Conservation (phyloP, 2,329 filamentous ascomycete genomes). For the Colletotrichum orchidophilum region DNA sequence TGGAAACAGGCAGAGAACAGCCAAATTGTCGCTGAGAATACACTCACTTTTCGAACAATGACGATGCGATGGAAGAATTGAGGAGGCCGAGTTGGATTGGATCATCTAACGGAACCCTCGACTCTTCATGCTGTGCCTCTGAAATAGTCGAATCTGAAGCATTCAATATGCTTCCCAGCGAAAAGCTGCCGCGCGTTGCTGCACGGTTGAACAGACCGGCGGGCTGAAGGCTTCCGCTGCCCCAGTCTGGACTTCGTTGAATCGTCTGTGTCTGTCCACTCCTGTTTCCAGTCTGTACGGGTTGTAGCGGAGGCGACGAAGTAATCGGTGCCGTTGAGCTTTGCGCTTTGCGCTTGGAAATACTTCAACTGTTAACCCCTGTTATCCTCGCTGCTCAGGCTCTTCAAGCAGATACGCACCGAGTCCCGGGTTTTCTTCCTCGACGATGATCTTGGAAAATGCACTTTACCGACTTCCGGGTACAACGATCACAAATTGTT, state of each 20-base stretch:
- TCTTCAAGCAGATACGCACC: constrained; percentile 34
- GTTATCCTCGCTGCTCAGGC: too few species aligned
- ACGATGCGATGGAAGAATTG: constrained; percentile 14
- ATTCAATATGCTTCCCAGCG: constrained; percentile 44
- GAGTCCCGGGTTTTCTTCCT: constrained; percentile 49
- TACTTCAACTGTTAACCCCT: background rate
- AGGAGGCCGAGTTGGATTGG: constrained; percentile 6
- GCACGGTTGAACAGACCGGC: constrained; percentile 45
- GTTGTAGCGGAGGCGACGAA: background rate
- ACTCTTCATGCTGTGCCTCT: background rate
- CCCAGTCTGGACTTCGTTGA: constrained; percentile 19
- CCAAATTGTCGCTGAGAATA: background rate
- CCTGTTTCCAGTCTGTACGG: background rate
- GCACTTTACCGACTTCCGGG: constrained; percentile 47
- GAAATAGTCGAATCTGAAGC: background rate
- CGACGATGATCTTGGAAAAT: constrained; percentile 50
- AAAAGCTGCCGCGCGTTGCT: constrained; percentile 46
- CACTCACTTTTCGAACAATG: constrained; percentile 19
- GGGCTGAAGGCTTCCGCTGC: constrained; percentile 41
- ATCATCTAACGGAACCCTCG: background rate
- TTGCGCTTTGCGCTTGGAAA: background rate
- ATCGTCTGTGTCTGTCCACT: background rate
- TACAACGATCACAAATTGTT: constrained; percentile 47
- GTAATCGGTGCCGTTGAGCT: background rate
- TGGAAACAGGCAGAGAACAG: background rate